A percentile compares a stretch with the other conserved stretches of the same genome.
phyloP scores from a whole-genome alignment of 441 rosid species.

The Pelargonium exstipulatum region DNA sequence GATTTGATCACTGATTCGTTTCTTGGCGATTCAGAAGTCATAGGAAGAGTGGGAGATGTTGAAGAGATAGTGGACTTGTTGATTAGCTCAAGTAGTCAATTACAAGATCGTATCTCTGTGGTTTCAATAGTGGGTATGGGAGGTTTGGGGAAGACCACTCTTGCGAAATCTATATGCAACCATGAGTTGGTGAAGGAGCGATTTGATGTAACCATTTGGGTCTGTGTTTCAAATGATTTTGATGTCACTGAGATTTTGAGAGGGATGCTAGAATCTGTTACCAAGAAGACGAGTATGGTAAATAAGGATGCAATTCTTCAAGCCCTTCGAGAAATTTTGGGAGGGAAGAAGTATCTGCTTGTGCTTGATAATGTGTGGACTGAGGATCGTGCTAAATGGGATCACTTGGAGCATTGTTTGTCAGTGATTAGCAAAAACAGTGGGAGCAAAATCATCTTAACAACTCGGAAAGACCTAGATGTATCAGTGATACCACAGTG shows the following conservation, averaged over 20 bases:
- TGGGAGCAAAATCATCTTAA: slow-evolving; percentile 19
- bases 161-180: slow-evolving; percentile 26
- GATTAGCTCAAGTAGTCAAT: neutral
- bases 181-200: neutral
- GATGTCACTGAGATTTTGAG: slow-evolving; percentile 6
- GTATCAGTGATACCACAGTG: slow-evolving; percentile 6
- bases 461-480: slow-evolving; percentile 18
- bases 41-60: slow-evolving; percentile 23
- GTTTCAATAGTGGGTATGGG: slow-evolving; percentile 25
- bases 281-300: neutral
- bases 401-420: slow-evolving; percentile 5
- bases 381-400: slow-evolving; percentile 8
- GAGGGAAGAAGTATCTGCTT: slow-evolving; percentile 19
- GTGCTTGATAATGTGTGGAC: slow-evolving; percentile 35
- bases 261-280: slow-evolving; percentile 17
- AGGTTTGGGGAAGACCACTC: slow-evolving; percentile 32
- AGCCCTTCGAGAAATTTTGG: slow-evolving; percentile 10
- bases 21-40: slow-evolving; percentile 5
- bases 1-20: neutral
- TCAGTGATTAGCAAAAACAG: neutral
- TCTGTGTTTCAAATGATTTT: slow-evolving; percentile 24
- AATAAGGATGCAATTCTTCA: slow-evolving; percentile 5
- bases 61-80: slow-evolving; percentile 12
- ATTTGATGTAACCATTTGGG: slow-evolving; percentile 26
- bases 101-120: slow-evolving; percentile 11